A percentile compares a stretch with the other conserved stretches of the same genome.
Conservation (phyloP, 225 moss, liverwort and hornwort species). For the Climacium dendroides region DNA sequence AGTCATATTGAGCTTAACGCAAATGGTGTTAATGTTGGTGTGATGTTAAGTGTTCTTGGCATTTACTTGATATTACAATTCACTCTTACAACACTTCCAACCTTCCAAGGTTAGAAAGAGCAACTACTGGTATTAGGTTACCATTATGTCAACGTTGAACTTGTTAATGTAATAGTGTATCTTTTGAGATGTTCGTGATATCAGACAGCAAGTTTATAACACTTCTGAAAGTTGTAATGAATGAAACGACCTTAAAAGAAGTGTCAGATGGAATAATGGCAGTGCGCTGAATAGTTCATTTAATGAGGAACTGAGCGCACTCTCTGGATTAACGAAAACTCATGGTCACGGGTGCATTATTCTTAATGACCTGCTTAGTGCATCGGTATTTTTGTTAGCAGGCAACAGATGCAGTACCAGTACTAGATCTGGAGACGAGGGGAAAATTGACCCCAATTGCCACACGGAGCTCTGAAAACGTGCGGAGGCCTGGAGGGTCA, state of each 20-base stretch:
- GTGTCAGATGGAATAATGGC: neutral
- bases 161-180: neutral
- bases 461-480: conserved; percentile 5
- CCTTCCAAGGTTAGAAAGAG: neutral
- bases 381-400: neutral
- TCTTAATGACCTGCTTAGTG: neutral
- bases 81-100: conserved; percentile 4
- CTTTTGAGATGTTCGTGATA: neutral
- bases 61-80: neutral
- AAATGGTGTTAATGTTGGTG: neutral
- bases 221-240: neutral
- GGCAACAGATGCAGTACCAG: conserved; percentile 9
- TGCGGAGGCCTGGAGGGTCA: conserved; percentile 16
- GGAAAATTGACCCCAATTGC: conserved; percentile 11
- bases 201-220: neutral
- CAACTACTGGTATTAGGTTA: neutral
- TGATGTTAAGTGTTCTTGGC: neutral
- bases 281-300: neutral
- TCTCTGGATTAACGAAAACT: neutral
- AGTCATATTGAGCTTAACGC: neutral
- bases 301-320: neutral
- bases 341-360: neutral
- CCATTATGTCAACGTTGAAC: neutral
- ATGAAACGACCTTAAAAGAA: neutral
- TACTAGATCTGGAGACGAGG: conserved; percentile 22